Percentiles rank a stretch among this genome's conserved stretches.
These are phyloP conservation scores for Tetradesmus lagerheimii DNA, from an alignment of 139 green algal genomes.

Conservation along the genomic window DNA sequence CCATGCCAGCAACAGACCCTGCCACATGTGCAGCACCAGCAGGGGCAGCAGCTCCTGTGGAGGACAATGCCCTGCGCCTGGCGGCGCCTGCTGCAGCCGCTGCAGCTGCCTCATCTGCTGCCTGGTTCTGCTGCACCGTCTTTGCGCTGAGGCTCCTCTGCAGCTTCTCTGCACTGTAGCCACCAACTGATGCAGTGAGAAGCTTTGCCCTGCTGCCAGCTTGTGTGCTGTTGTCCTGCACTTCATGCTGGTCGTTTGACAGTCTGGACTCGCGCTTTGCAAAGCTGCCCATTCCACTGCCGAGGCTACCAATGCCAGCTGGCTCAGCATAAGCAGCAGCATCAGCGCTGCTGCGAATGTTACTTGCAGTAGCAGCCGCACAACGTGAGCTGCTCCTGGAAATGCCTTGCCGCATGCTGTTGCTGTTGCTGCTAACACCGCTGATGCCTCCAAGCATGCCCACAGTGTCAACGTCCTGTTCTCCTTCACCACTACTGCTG, in stretches of 20 bases:
- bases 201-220: conserved; percentile 25
- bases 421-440: not conserved
- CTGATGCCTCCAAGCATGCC: not conserved
- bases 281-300: conserved; percentile 1
- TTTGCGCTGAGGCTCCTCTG: conserved; percentile 11
- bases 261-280: not conserved
- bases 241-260: not conserved
- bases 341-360: not conserved
- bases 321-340: not conserved
- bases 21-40: not conserved
- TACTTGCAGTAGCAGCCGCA: not conserved
- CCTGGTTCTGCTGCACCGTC: not conserved
- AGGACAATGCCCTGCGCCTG: too few species aligned
- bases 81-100: too few species aligned
- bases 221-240: not conserved
- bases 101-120: not conserved
- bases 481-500: conserved; percentile 32
- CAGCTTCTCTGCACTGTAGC: conserved; percentile 37
- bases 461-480: not conserved
- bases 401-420: not conserved
- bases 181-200: conserved; percentile 5
- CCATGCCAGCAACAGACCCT: not conserved
- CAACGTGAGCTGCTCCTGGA: not conserved
- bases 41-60: not conserved
- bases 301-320: not conserved